Evolutionary conservation across 2,329 filamentous ascomycete genomes (phyloP), one percentile per base, ranked within the genome.

Genomic region (Pseudopithomyces chartarum): DNA sequence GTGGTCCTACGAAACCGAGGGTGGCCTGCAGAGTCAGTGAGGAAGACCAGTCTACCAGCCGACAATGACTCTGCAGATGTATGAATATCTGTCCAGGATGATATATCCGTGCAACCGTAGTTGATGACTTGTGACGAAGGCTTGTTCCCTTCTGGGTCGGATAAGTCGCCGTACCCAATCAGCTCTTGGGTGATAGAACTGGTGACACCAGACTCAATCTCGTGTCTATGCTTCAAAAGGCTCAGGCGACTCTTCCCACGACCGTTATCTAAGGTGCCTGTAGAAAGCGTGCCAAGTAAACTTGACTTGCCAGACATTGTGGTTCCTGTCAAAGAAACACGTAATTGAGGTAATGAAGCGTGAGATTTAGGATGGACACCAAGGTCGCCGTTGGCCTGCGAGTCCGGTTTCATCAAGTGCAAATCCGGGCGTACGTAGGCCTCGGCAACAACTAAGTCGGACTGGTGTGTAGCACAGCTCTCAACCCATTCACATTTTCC

Each of bases 181-280:
- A 99, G 82, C 73, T 98, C 95, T 69, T 97, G 94, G 0, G 95
- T 91, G 43, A 99, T 89, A 6, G 94, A 98, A 71, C 92, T 97
- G 1, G 95, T 99, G 60, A 97, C 84, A 0, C 95, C 95, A 2
- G 94, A 96, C 2, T 85, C 89, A 55, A 98, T 90, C 73, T 99
- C 95, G 71, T 99, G 95, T 11, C 91, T 87, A 76, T 99, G 95
- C 72, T 92, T 97, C 29, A 99, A 81, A 49, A 98, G 82, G 67
- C 91, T 94, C 23, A 97, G 81, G 52, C 95, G 86, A 71, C 92
- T 96, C 71, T 92, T 95, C 0, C 95, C 95, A 60, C 93, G 84
- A 0, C 94, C 94, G 73, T 98, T 97, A 72, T 99, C 95, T 17
- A 97, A 80, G 1, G 88, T 90, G 1, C 92, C 92, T 0, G 92